These are phyloP conservation scores for Nothophaeocryptopus gaeumannii DNA, from an alignment of 2,329 filamentous ascomycete genomes.

Conservation along the genomic window DNA sequence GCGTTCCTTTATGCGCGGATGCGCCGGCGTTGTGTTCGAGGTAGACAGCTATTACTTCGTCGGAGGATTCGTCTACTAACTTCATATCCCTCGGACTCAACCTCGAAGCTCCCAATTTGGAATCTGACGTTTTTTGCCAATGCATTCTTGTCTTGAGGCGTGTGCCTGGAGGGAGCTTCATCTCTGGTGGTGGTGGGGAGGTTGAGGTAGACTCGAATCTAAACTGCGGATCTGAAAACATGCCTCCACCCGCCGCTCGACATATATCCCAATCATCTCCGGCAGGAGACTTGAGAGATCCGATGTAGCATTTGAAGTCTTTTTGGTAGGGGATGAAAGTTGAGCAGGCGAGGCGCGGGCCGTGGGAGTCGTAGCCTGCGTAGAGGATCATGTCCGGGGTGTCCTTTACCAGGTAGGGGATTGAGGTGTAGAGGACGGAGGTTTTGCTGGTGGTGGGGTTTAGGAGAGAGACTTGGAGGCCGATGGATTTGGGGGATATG, in stretches of 20 bases:
- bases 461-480: constrained; percentile 13
- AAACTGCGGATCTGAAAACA: constrained; percentile 13
- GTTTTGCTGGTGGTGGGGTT: constrained; percentile 18
- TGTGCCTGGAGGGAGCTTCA: neutral
- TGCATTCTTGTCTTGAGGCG: constrained; percentile 9
- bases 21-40: constrained; percentile 11
- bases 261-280: constrained; percentile 20
- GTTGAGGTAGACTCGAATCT: constrained; percentile 14
- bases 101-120: constrained; percentile 16
- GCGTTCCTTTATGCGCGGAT: constrained; percentile 13
- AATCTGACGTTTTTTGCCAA: constrained; percentile 17
- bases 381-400: constrained; percentile 21
- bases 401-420: constrained; percentile 13
- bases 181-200: neutral
- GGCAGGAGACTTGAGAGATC: constrained; percentile 15
- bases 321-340: constrained; percentile 11
- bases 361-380: constrained; percentile 21
- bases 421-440: constrained; percentile 21
- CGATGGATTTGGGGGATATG: neutral
- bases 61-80: constrained; percentile 17
- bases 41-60: constrained; percentile 20
- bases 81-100: constrained; percentile 18
- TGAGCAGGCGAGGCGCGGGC: constrained; percentile 21
- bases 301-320: constrained; percentile 21
- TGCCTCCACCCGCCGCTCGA: constrained; percentile 8